Conservation (phyloP, 2,329 filamentous ascomycete species). For the Verticillium alfalfae region DNA sequence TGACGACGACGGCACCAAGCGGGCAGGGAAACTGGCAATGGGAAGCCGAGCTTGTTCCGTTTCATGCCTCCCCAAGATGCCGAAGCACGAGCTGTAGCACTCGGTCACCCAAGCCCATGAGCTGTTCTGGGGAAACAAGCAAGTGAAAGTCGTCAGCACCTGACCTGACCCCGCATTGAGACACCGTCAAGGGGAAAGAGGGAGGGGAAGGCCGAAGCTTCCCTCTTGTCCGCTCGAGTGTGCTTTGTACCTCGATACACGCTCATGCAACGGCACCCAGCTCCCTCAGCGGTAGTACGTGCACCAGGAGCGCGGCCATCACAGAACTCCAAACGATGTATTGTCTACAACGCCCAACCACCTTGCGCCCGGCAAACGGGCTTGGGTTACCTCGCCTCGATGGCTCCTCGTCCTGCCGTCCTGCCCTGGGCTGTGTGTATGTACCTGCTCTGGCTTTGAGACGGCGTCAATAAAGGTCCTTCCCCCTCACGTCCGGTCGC, state of each 20-base stretch:
- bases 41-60: neutral
- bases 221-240: neutral
- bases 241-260: neutral
- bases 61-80: neutral
- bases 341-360: neutral
- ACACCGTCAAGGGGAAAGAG: neutral
- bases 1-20: too few relatives aligned
- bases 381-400: neutral
- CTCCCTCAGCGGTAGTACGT: neutral
- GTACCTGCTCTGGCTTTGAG: neutral
- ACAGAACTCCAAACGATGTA: neutral
- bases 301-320: too few relatives aligned
- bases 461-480: neutral
- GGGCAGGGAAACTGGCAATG: neutral
- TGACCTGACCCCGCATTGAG: neutral
- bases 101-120: neutral
- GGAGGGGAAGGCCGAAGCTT: neutral
- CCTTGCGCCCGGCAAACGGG: neutral
- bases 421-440: neutral
- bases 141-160: neutral
- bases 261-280: neutral
- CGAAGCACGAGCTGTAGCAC: neutral
- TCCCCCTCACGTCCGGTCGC: neutral
- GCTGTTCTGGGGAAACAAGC: neutral
- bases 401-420: neutral